Conservation (phyloP, 2,329 filamentous ascomycete species). For the Verticillium longisporum region DNA sequence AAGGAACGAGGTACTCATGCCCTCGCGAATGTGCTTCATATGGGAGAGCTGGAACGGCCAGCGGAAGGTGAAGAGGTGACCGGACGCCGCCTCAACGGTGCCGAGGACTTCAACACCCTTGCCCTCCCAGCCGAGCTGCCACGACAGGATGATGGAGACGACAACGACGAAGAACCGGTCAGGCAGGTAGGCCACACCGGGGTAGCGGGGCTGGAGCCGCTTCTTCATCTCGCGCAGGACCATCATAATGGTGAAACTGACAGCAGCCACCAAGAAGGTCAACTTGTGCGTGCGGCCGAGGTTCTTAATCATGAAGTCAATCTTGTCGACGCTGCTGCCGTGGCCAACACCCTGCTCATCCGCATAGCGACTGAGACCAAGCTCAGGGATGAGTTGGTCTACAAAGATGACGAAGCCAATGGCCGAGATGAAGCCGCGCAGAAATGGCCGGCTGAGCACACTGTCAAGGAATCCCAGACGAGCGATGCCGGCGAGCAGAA, state of each 20-base stretch:
- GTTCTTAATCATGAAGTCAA: conserved; percentile 70
- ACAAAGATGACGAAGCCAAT: conserved; percentile 95
- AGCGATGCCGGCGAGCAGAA: conserved; percentile 79
- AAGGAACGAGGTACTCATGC: conserved; percentile 85
- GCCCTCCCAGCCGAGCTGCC: conserved; percentile 68
- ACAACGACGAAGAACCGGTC: conserved; percentile 90
- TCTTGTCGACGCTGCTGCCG: conserved; percentile 79
- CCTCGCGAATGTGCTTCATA: conserved; percentile 75
- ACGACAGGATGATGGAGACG: conserved; percentile 73
- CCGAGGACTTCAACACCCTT: conserved; percentile 80
- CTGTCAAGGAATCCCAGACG: conserved; percentile 90
- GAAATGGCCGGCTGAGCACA: conserved; percentile 84
- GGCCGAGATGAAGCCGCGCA: conserved; percentile 93
- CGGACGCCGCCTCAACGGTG: conserved; percentile 65
- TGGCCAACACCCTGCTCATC: conserved; percentile 63
- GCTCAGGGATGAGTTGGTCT: conserved; percentile 86
- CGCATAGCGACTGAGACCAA: conserved; percentile 66
- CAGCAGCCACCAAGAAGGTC: conserved; percentile 69
- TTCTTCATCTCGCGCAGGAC: conserved; percentile 78
- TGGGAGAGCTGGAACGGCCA: conserved; percentile 77
- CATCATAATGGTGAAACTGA: conserved; percentile 85
- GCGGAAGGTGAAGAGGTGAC: conserved; percentile 69
- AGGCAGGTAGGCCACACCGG: conserved; percentile 78
- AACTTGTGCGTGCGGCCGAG: conserved; percentile 60
- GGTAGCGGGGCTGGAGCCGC: conserved; percentile 70